Evolutionary conservation across 345 rosid genomes (phyloP).

Genomic region (Lenwebbia sp.): DNA sequence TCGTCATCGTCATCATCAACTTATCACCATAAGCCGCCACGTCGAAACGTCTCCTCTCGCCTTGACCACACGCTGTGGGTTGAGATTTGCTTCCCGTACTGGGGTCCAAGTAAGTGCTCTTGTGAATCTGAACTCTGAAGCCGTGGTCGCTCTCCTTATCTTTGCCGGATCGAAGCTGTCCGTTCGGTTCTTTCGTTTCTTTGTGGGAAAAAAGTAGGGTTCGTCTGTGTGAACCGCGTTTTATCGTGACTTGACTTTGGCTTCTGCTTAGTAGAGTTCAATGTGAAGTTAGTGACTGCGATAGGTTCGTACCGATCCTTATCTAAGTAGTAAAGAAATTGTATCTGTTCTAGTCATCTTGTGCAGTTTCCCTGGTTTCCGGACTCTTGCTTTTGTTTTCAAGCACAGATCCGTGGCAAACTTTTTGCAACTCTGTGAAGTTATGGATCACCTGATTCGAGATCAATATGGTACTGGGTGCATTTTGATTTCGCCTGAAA

Average conservation of each 20-base stretch:
- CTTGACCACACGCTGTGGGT: background rate
- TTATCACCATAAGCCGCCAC: background rate
- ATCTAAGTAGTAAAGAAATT: background rate
- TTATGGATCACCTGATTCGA: background rate
- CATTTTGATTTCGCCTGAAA: background rate
- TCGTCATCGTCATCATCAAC: background rate
- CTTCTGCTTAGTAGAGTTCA: background rate
- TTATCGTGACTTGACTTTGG: background rate
- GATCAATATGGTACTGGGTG: background rate
- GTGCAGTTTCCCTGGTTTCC: background rate
- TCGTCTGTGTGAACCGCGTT: background rate
- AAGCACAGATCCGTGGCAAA: background rate
- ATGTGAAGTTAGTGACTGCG: background rate
- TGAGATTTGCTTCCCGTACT: background rate
- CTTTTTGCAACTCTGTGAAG: background rate
- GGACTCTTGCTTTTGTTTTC: background rate
- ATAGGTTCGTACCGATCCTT: background rate
- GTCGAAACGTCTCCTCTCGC: background rate
- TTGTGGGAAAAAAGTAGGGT: background rate
- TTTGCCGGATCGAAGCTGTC: background rate
- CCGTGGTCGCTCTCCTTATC: background rate
- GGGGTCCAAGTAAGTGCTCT: background rate
- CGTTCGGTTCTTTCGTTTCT: background rate
- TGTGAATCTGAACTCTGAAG: background rate
- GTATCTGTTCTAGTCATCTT: background rate